Evolutionary conservation across 164 flowering plant genomes (phyloP), one percentile per base, ranked within the genome.

Genomic region (Nymphaea thermarum): DNA sequence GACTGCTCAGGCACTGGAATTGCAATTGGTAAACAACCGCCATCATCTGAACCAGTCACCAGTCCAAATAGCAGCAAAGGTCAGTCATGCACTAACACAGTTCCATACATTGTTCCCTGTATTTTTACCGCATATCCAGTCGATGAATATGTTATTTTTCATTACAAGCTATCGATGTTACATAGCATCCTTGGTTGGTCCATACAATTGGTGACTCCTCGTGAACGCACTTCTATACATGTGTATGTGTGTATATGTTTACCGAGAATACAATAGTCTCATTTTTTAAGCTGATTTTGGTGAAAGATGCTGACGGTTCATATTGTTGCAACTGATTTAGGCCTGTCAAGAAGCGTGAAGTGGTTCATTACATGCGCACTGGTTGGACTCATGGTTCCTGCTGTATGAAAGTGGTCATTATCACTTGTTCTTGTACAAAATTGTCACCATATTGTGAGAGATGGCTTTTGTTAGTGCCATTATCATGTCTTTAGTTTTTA

Each of bases 1-100:
- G 69, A 71, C 45, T 71, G 73, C 25, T 43, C 36, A 61, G 61
- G 47, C 15, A 60, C 66, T 36, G 69, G 69, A n/a, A 66, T 71
- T 25, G 36, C 36, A 61, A 15, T 5, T n/a, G 17, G 17, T 5
- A 61, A 61, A 15, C 6, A 61, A 5, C 25, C 5, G 15, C 15
- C 63, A 25, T n/a, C 17, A 16, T 6, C 63, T 5, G 25, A n/a
- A 61, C 41, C 63, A 5, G 63, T 5, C 15, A 6, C 15, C 6
- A 16, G 25, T 16, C 63, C 17, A 6, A 16, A 16, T 5, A 10
- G 53, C 5, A 45, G 53, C 53, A 45, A 45, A 5, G 53, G 53
- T 45, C 0, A 45, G 5, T 45, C 53, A 45, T 45, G 2, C 53
- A 25, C 36, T 25, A 25, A 25, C 36, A 25, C 1, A 25, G 36